Conservation (phyloP, 805 yeast species). For the Yarrowia sp. region DNA sequence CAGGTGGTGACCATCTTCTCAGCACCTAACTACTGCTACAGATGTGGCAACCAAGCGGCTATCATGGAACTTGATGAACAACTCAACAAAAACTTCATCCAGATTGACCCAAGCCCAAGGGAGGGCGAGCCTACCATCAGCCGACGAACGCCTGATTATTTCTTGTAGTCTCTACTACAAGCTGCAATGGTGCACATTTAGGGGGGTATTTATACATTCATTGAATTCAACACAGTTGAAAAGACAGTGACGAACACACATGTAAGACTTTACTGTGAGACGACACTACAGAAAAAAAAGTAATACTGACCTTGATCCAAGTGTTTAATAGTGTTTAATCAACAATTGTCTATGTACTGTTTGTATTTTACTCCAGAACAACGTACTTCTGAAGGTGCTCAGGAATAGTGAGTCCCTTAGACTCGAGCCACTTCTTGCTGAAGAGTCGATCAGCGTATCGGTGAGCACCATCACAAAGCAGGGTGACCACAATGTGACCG, state of each 20-base stretch:
- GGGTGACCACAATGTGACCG: constrained; percentile 78
- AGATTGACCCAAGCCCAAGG: constrained; percentile 88
- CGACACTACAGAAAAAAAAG: neutral
- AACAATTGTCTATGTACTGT: neutral
- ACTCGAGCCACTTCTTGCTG: constrained; percentile 69
- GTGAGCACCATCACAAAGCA: constrained; percentile 88
- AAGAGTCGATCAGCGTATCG: constrained; percentile 81
- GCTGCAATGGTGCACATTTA: neutral
- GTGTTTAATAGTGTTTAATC: neutral
- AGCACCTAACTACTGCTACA: constrained; percentile 94
- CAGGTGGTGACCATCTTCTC: constrained; percentile 89
- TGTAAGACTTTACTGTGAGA: neutral
- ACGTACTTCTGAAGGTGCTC: constrained; percentile 67
- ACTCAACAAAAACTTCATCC: constrained; percentile 82
- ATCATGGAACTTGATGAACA: constrained; percentile 97
- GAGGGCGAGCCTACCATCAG: constrained; percentile 97
- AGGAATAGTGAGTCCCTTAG: constrained; percentile 68
- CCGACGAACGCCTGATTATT: constrained; percentile 91
- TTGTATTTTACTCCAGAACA: constrained; percentile 37
- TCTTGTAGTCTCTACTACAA: constrained; percentile 49
- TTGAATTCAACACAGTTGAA: neutral
- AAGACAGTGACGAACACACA: too few relatives aligned
- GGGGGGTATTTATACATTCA: constrained; percentile 13
- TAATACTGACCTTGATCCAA: too few relatives aligned
- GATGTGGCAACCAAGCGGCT: constrained; percentile 98